Conservation (phyloP, 2,329 filamentous ascomycete species). For the Botrytis porri region DNA sequence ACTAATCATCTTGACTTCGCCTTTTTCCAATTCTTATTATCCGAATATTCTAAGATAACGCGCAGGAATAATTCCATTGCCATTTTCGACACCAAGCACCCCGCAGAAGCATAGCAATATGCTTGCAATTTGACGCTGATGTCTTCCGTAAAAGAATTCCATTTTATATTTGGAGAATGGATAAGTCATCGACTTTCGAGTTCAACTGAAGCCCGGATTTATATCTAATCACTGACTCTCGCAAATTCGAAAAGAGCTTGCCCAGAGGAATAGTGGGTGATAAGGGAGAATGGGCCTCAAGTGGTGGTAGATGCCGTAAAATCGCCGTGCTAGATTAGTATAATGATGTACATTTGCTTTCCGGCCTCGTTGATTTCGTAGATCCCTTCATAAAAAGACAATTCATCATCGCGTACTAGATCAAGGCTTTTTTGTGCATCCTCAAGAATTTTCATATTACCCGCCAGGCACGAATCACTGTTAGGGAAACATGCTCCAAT, state of each 20-base stretch:
- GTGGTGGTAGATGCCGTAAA: not conserved
- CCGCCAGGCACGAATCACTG: not conserved
- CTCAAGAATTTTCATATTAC: not conserved
- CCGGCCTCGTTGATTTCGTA: not conserved
- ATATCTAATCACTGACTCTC: not conserved
- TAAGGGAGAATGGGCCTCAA: not conserved
- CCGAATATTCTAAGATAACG: accelerated
- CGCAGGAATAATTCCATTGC: accelerated
- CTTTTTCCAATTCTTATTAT: accelerated
- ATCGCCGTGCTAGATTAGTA: too few species aligned
- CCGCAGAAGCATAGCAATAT: not conserved
- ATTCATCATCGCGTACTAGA: not conserved
- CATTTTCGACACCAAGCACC: not conserved
- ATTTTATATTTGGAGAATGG: not conserved
- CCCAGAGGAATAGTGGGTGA: too few species aligned
- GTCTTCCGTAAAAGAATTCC: too few species aligned
- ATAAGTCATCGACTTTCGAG: not conserved
- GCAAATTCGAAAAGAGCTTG: not conserved
- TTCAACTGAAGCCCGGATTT: not conserved
- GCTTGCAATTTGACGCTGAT: not conserved
- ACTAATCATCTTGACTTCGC: not conserved
- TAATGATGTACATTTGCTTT: not conserved
- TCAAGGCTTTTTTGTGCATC: too few species aligned
- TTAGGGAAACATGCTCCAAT: not conserved
- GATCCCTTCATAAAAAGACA: not conserved